Evolutionary conservation across 129 eudicot genomes (phyloP), one percentile per base, ranked within the genome.

Genomic region (Dittrichia graveolens): DNA sequence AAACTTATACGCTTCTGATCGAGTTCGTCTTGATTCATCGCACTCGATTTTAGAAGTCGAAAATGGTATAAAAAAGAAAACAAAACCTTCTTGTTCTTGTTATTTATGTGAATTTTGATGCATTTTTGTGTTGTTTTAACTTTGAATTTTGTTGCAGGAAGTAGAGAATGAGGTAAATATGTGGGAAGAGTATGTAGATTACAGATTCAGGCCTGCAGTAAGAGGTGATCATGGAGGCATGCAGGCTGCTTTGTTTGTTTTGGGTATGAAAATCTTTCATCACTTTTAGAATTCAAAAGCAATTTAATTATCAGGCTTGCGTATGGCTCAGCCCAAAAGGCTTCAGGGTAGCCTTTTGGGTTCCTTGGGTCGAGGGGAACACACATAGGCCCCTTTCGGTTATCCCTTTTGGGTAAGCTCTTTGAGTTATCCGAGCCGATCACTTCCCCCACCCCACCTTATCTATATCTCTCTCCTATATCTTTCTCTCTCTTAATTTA

Each of bases 151-250:
- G 61, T 44, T 77, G 76, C 79, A 92, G 95, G 98, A 89, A 69
- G 76, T 61, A 9, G 90, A 81, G 67, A 63, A 62, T 14, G 81
- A 82, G 61, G 44, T 16, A 24, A 45, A 67, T 14, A 76, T 49
- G 38, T 87, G 98, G 98, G 88, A 89, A 48, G 98, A 90, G 11
- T 92, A 92, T 78, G 91, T 87, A 5, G 91, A 92, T 61, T 89
- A 89, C 85, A 84, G 76, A 61, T 79, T 65, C 78, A 80, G 54
- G 38, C 84, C 84, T 9, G 91, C 95, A 6, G 14, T 46, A 49
- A 85, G 78, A 79, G 85, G 83, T 70, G 75, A 75, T 24, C 98
- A 89, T 73, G 95, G 98, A 15, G 98, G 98, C 82, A 83, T 89
- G 88, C 59, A 58, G 13, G 91, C 98, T 42, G 88, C 95, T 47